These are phyloP conservation scores for Dactylellina haptotyla DNA, from an alignment of 2,329 filamentous ascomycete species.

Conservation along the genomic window DNA sequence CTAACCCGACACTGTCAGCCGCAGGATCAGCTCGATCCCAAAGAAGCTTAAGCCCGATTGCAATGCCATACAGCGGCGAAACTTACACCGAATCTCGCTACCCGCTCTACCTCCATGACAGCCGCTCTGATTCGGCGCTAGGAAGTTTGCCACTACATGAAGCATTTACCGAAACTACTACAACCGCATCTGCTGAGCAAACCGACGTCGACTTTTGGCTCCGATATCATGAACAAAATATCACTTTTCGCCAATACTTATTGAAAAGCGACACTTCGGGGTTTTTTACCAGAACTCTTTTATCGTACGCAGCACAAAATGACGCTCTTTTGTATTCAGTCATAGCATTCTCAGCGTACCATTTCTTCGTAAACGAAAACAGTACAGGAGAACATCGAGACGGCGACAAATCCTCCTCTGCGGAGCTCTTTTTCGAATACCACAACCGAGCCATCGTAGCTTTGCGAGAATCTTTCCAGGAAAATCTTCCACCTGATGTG, in stretches of 20 bases:
- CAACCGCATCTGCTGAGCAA: conserved; percentile 64
- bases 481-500: conserved; percentile 75
- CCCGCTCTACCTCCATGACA: conserved; percentile 28
- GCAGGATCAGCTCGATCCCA: conserved; percentile 42
- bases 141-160: not conserved
- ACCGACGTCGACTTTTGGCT: conserved; percentile 81
- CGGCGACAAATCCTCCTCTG: not conserved
- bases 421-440: conserved; percentile 84
- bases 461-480: conserved; percentile 76
- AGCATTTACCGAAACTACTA: conserved; percentile 64
- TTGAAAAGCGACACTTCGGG: conserved; percentile 75
- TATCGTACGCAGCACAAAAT: conserved; percentile 77
- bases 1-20: conserved; percentile 45
- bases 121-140: conserved; percentile 28
- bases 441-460: conserved; percentile 88
- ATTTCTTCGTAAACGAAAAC: conserved; percentile 76
- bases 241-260: conserved; percentile 85
- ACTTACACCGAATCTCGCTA: conserved; percentile 33
- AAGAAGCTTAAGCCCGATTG: conserved; percentile 38
- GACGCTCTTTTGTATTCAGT: conserved; percentile 87
- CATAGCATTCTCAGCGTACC: conserved; percentile 88
- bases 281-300: conserved; percentile 78
- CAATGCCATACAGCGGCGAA: conserved; percentile 21
- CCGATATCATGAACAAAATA: conserved; percentile 78
- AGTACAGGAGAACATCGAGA: conserved; percentile 67